Evolutionary conservation across 306 rosid genomes (phyloP), one percentile per base, ranked within the genome.

Genomic region (Medicago arabica): DNA sequence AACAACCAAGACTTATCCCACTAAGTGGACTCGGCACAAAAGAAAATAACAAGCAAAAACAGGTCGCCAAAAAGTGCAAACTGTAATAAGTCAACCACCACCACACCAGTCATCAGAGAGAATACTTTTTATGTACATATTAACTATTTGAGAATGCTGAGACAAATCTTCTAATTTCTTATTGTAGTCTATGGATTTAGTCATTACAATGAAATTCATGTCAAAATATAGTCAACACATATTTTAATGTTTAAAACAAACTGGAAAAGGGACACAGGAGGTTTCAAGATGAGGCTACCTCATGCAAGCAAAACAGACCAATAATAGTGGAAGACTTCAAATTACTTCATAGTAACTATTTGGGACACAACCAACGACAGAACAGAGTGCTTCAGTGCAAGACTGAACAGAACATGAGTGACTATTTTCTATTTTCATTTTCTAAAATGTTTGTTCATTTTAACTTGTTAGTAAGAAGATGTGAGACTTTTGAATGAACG

Each of bases 221-320:
- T 19, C 7, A 12, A 41, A 18, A 41, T 39, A 66, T 19, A 19
- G 18, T 66, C 17, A 68, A 16, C 61, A n/a, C 69, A 23, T 59
- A 41, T 34, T 43, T 8, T 17, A 17, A 17, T 17, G 59, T 53
- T 53, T 8, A 53, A 17, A 53, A 17, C 60, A 53, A 8, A 53
- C 8, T 53, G 65, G 61, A 63, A 70, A 34, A 34, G 54, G 57
- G 58, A 67, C 47, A 49, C 12, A 4, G 28, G 8, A 77, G 43
- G 39, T 38, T 46, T 60, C 44, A 5, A 39, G 14, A 44, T 10
- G 34, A 25, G 46, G 41, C n/a, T 34, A 36, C 40, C 57, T 34
- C 65, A 58, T 74, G 31, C 25, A 25, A 63, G 72, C 44, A 46
- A 41, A 81, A 41, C 51, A 36, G 25, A 40, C 49, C 31, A 69